Conservation (phyloP, 108 stramenopile species). For the Discostella stelligeroides region DNA sequence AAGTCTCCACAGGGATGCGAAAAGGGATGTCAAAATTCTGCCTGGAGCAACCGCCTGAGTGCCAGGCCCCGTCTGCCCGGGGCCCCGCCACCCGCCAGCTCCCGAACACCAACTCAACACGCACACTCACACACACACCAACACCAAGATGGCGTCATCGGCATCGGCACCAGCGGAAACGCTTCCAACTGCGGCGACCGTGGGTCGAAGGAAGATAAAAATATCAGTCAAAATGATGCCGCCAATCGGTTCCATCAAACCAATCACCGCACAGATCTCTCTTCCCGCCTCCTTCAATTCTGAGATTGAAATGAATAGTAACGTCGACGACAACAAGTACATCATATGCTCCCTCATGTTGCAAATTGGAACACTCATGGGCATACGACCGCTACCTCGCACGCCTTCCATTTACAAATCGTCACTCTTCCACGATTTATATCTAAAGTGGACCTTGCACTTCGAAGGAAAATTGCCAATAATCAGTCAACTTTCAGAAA, state of each 20-base stretch:
- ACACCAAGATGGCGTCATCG: too few species aligned
- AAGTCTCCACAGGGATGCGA: too few species aligned
- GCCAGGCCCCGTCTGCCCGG: too few species aligned
- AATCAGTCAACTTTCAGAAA: conserved; percentile 1
- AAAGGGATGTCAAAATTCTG: too few species aligned
- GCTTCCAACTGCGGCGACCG: too few species aligned
- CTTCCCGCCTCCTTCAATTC: background rate
- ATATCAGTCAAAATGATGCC: too few species aligned
- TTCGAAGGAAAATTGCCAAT: background rate
- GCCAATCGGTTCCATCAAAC: background rate
- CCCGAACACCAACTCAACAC: too few species aligned
- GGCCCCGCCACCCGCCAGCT: too few species aligned
- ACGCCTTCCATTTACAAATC: background rate
- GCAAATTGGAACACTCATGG: background rate
- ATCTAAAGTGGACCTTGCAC: conserved; percentile 10
- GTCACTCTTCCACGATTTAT: conserved; percentile 8
- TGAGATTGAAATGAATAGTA: background rate
- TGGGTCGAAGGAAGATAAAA: too few species aligned
- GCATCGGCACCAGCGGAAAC: too few species aligned
- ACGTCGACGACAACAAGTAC: conserved; percentile 3
- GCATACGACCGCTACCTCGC: background rate
- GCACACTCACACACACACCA: too few species aligned
- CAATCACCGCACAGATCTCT: background rate
- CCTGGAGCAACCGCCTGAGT: too few species aligned
- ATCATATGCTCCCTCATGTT: conserved; percentile 8